Evolutionary conservation across 108 stramenopile species (phyloP).

Genomic region (Cylindrotheca closterium): DNA sequence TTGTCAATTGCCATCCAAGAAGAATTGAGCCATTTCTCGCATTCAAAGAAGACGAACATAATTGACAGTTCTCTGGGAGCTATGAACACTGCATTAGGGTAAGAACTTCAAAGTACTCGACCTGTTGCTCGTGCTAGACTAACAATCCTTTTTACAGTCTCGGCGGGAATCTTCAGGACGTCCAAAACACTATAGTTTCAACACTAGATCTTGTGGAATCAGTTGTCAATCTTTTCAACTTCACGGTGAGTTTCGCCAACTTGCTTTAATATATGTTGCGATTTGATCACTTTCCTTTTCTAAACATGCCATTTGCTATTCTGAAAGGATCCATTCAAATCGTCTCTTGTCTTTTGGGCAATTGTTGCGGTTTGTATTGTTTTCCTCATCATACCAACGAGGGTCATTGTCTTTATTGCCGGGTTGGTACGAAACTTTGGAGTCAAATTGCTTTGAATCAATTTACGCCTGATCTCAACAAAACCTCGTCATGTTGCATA

Average conservation of each 20-base stretch:
- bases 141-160: conserved; percentile 38
- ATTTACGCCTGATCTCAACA: too few relatives aligned
- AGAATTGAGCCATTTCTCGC: conserved; percentile 58
- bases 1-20: conserved; percentile 49
- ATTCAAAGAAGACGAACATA: conserved; percentile 56
- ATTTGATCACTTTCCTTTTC: too few relatives aligned
- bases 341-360: conserved; percentile 29
- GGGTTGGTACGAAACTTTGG: conserved; percentile 36
- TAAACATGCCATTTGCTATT: neutral
- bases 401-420: conserved; percentile 34
- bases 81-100: conserved; percentile 57
- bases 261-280: neutral
- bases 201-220: conserved; percentile 72
- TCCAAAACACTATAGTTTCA: conserved; percentile 63
- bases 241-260: conserved; percentile 47
- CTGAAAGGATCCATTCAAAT: conserved; percentile 47
- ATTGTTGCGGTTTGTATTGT: conserved; percentile 31
- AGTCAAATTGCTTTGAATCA: too few relatives aligned
- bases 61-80: conserved; percentile 74
- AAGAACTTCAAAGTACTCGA: conserved; percentile 1
- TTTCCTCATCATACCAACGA: conserved; percentile 36
- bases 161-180: conserved; percentile 55
- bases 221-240: conserved; percentile 73
- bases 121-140: neutral
- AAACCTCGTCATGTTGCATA: too few relatives aligned